Conservation (phyloP, 345 rosid genomes). For the Triadica sebifera region DNA sequence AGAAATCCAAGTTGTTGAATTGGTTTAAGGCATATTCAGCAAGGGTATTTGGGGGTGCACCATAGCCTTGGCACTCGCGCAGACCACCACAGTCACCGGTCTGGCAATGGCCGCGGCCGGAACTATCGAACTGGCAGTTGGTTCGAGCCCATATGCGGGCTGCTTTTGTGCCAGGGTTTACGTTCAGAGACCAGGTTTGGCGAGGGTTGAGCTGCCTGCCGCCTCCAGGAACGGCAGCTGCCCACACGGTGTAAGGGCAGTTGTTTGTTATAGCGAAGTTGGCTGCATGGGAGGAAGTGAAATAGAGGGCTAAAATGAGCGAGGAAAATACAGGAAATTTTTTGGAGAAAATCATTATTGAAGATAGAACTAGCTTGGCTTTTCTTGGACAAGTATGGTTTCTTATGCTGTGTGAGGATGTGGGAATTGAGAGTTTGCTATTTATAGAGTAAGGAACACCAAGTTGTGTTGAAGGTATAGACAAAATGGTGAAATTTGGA, state of each 20-base stretch:
- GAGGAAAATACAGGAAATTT: no score
- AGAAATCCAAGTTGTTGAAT: slow-evolving; percentile 19
- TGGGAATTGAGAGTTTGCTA: no score
- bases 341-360: no score
- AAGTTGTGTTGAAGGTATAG: no score
- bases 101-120: slow-evolving; percentile 16
- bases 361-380: no score
- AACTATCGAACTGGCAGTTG: slow-evolving; percentile 21
- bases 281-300: slow-evolving; percentile 32
- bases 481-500: no score
- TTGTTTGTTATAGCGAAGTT: slow-evolving; percentile 19
- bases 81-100: slow-evolving; percentile 28
- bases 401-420: no score
- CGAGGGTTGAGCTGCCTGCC: slow-evolving; percentile 18
- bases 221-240: slow-evolving; percentile 26
- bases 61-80: slow-evolving; percentile 31
- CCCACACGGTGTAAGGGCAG: slow-evolving; percentile 24
- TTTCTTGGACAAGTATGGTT: no score
- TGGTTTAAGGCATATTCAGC: slow-evolving; percentile 29
- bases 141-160: slow-evolving; percentile 35
- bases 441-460: no score
- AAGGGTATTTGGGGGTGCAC: slow-evolving; percentile 34
- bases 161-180: slow-evolving; percentile 17
- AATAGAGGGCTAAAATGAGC: neutral
- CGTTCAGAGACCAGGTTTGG: slow-evolving; percentile 16